Evolutionary conservation across 768 basidiomycete genomes (phyloP), one percentile per base, ranked within the genome.

Genomic region (Lactarius evosmus): DNA sequence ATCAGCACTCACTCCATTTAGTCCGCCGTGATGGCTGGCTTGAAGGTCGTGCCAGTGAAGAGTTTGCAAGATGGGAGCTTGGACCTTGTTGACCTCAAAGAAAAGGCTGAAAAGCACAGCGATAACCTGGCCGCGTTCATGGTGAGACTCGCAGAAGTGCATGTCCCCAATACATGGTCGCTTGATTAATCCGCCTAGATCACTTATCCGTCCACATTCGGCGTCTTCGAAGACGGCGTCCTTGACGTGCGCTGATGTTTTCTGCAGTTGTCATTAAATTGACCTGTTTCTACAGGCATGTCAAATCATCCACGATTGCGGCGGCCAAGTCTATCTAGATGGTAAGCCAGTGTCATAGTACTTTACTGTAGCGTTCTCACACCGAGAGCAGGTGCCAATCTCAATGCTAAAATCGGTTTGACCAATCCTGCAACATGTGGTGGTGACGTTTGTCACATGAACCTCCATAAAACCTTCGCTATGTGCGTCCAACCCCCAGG

Each of bases 251-350:
- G 79, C 69, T 36, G 30, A 2, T 19, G 29, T 29, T 57, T 30
- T 54, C 34, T 41, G 38, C 33, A 0, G 8, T 55, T 33, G n/a
- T 27, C 7, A 36, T 46, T 14, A 7, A 33, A 29, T 56, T 69
- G 60, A 64, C 56, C 6, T 59, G 14, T 64, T 54, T 29, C 8
- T 64, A 46, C 72, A 93, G 82, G 96, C 95, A 29, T 96, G 94
- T 80, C 79, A 89, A 71, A 93, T 97, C 71, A 90, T 97, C 36
- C 97, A 99, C 72, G 84, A 93, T 60, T 87, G 92, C 70, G 96
- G 96, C 19, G 97, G 97, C 32, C 95, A 99, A 73, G 96, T 99
- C 38, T 99, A 98, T 77, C 82, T 99, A 59, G 97, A 99, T 72
- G 93, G 93, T 78, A 67, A 53, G 75, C 17, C 27, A 12, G 6